Percentiles rank a stretch among this genome's conserved stretches.
Conservation (phyloP, 768 basidiomycete species). For the Agrocybe praecox region DNA sequence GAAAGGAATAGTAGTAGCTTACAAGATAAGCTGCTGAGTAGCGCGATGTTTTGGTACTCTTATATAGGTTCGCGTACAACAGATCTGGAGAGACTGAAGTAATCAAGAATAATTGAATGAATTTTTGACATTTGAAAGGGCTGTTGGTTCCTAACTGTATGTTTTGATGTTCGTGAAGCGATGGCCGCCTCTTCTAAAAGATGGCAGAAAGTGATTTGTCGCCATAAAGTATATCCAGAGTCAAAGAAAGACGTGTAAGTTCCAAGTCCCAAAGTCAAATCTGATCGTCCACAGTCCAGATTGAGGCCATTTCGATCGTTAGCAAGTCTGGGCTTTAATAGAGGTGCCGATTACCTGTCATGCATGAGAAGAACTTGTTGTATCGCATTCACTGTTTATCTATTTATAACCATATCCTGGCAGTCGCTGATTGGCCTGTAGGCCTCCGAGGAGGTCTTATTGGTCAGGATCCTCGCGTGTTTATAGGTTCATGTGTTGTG, state of each 20-base stretch:
- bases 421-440: background rate
- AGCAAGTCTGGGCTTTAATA: background rate
- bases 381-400: background rate
- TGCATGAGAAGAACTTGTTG: background rate
- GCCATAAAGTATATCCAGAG: background rate
- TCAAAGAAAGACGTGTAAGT: background rate
- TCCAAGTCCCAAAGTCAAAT: background rate
- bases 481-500: too few species aligned
- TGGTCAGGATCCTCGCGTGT: too few species aligned
- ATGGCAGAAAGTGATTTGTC: background rate
- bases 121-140: conserved; percentile 1
- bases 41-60: background rate
- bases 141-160: conserved; percentile 1
- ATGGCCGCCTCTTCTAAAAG: background rate
- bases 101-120: background rate
- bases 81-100: background rate
- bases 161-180: background rate
- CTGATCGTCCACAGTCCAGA: background rate
- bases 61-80: background rate
- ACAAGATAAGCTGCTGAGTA: background rate
- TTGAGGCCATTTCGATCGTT: background rate
- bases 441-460: too few species aligned
- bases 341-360: background rate
- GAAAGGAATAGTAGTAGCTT: too few species aligned
- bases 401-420: background rate